A percentile compares a stretch with the other conserved stretches of the same genome.
phyloP scores from a whole-genome alignment of 2,329 filamentous ascomycete species.

The Aspergillus brasiliensis region DNA sequence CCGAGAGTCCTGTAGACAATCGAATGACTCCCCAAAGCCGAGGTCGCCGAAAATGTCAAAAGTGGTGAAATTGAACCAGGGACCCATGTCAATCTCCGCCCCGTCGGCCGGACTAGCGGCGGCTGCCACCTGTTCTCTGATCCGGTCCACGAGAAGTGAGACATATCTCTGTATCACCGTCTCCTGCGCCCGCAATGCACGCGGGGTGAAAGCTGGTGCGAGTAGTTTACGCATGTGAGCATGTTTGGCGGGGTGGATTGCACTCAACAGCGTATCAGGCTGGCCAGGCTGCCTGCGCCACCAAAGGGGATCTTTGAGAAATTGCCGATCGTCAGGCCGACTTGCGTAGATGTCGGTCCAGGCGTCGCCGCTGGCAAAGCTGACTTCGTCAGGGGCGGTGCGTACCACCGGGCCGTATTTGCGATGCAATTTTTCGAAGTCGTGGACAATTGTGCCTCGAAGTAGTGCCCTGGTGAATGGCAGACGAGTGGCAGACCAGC shows the following conservation, averaged over 20 bases:
- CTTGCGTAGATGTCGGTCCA: background rate
- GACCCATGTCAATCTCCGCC: constrained; percentile 19
- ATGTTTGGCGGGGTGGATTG: constrained; percentile 6
- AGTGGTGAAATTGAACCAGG: constrained; percentile 31
- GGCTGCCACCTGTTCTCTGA: background rate
- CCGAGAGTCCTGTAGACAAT: constrained; percentile 29
- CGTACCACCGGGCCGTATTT: no score
- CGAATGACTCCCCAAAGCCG: constrained; percentile 36
- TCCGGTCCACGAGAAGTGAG: background rate
- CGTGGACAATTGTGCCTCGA: no score
- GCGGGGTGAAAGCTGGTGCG: background rate
- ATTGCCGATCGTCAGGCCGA: background rate
- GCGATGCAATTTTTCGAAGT: no score
- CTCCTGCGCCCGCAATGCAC: constrained; percentile 1
- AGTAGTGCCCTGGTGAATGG: no score
- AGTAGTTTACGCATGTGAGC: constrained; percentile 3
- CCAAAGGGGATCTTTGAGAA: constrained; percentile 12
- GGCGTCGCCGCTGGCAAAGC: no score
- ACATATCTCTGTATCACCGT: constrained; percentile 6
- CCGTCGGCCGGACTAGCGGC: background rate
- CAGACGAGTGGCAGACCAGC: no score
- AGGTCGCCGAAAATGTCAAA: constrained; percentile 42
- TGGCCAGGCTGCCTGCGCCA: constrained; percentile 8
- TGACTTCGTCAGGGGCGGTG: no score
- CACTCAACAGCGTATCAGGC: constrained; percentile 9